Conservation (phyloP, 371 early-diverging fungal species). For the Mucor mucedo region DNA sequence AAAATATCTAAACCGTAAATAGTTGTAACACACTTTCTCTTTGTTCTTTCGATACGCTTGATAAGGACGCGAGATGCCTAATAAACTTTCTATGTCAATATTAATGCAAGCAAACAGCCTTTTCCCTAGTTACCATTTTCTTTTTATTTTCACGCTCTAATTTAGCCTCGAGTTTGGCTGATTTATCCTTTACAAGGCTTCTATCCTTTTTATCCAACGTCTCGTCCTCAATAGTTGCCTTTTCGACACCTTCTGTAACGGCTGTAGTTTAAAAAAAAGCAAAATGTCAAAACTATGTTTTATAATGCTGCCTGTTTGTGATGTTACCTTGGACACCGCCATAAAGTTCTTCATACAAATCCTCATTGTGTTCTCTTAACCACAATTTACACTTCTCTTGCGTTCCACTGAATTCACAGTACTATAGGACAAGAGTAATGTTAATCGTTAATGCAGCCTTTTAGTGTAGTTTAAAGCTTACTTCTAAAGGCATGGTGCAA, state of each 20-base stretch:
- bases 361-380: constrained; percentile 69
- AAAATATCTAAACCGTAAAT: constrained; percentile 83
- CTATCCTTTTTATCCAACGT: constrained; percentile 44
- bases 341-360: constrained; percentile 60
- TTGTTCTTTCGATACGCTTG: constrained; percentile 86
- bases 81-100: background rate
- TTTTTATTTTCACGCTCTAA: constrained; percentile 76
- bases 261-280: constrained; percentile 16
- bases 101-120: background rate
- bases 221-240: constrained; percentile 32
- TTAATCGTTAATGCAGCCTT: constrained; percentile 4
- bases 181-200: constrained; percentile 60
- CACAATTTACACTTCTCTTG: constrained; percentile 82
- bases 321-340: constrained; percentile 51
- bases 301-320: constrained; percentile 24
- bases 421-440: constrained; percentile 52
- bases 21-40: constrained; percentile 85
- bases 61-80: constrained; percentile 68
- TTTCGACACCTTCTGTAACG: constrained; percentile 49
- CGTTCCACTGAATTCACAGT: constrained; percentile 89
- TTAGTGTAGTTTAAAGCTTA: constrained; percentile 22
- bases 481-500: constrained; percentile 66
- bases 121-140: constrained; percentile 60
- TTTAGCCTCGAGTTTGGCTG: constrained; percentile 68
- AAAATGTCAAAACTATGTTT: background rate